A percentile compares a stretch with the other conserved stretches of the same genome.
These are phyloP conservation scores for Murraya paniculata DNA, from an alignment of 345 rosid genomes.

Conservation along the genomic window DNA sequence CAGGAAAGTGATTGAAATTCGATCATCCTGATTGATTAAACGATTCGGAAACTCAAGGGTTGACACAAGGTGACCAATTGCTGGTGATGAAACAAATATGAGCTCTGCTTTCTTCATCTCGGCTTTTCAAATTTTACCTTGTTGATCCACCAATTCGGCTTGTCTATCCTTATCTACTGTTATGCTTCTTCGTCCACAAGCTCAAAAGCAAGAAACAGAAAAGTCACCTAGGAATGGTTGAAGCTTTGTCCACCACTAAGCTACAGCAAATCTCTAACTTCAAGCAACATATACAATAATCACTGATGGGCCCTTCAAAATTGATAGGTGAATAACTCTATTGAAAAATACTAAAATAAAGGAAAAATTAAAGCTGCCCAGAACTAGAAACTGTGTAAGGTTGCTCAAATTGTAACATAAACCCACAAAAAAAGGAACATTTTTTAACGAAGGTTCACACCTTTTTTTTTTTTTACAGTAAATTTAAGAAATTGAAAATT, in stretches of 20 bases:
- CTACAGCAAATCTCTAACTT: background rate
- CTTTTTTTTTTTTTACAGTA: background rate
- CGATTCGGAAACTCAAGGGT: conserved; percentile 45
- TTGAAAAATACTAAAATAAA: background rate
- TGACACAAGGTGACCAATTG: conserved; percentile 43
- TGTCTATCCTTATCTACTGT: background rate
- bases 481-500: background rate
- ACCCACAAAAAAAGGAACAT: background rate
- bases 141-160: background rate
- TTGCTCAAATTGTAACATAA: background rate
- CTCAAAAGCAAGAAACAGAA: background rate
- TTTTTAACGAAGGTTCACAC: background rate
- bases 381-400: background rate
- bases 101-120: conserved; percentile 32
- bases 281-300: background rate
- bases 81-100: conserved; percentile 33
- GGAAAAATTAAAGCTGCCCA: background rate
- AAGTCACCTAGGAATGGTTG: background rate
- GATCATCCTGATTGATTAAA: conserved; percentile 32
- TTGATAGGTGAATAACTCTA: background rate
- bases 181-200: background rate
- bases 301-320: background rate
- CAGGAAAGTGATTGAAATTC: conserved; percentile 33
- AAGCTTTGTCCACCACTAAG: background rate
- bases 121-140: background rate